Conservation (phyloP, 495 filamentous ascomycete genomes). For the Penicillium lividum region DNA sequence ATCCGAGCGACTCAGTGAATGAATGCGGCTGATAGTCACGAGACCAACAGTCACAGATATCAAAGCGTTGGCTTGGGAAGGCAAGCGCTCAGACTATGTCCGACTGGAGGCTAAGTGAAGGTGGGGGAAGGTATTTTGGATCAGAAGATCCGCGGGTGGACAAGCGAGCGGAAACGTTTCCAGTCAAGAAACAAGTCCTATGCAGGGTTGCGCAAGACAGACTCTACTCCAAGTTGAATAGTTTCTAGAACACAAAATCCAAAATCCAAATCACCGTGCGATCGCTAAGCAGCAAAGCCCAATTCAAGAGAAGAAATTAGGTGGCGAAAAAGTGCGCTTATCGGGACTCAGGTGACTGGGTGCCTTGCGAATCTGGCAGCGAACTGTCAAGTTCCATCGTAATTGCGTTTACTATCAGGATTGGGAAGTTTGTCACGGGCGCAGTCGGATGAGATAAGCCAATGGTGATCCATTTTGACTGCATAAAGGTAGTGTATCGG, state of each 20-base stretch:
- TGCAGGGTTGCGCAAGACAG: constrained; percentile 3
- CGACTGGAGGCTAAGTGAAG: constrained; percentile 10
- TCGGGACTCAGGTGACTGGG: constrained; percentile 29
- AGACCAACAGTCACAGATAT: constrained; percentile 15
- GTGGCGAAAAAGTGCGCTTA: constrained; percentile 30
- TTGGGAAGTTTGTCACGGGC: constrained; percentile 6
- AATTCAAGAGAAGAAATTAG: constrained; percentile 7
- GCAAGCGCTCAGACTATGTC: constrained; percentile 1
- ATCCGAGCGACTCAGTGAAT: constrained; percentile 1
- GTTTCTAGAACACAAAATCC: neutral
- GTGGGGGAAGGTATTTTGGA: constrained; percentile 19
- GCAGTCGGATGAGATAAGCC: constrained; percentile 15
- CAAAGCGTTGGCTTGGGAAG: neutral
- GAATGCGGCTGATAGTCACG: constrained; percentile 6
- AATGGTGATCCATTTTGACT: neutral
- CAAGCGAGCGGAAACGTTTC: constrained; percentile 29
- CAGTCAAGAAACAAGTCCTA: constrained; percentile 17
- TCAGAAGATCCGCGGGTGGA: constrained; percentile 14
- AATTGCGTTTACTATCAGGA: constrained; percentile 15
- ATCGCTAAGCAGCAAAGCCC: neutral
- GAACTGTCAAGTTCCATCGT: constrained; percentile 10
- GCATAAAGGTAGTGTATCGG: neutral
- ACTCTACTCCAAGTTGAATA: neutral
- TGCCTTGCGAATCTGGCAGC: constrained; percentile 27
- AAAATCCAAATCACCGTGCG: neutral